Evolutionary conservation across 2,329 filamentous ascomycete species (phyloP), one percentile per base, ranked within the genome.

Genomic region (Esteya vermicola): DNA sequence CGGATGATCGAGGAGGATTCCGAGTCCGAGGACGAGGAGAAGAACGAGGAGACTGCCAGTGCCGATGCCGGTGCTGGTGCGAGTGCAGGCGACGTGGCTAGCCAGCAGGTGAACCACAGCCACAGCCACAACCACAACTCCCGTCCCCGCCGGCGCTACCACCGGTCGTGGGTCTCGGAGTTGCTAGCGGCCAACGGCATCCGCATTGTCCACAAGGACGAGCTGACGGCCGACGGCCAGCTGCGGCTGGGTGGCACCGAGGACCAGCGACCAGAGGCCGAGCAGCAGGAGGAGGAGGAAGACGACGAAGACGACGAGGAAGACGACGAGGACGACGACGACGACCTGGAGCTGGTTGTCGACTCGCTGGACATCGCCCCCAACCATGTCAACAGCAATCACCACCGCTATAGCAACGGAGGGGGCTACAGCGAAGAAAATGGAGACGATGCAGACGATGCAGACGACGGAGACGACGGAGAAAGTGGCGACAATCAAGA

Each of bases 221-320:
- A 31, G 36, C 36, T 32, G 20, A 32, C 28, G 20, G 27, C 36
- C 20, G 27, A 31, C n/a, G 28, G 36, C 12, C 35, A 31, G 20
- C 23, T 38, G 27, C 36, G 23, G 36, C n/a, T n/a, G n/a, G n/a
- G n/a, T n/a, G 26, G 27, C 19, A 18, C 14, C 20, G 27, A 38
- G 28, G 21, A 26, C 25, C 71, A 69, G n/a, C 70, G n/a, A n/a
- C n/a, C 72, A 38, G 73, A 75, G 37, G 74, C 81, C 51, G 75
- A 81, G 51, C 74, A 75, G 43, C 72, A 80, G 36, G 70, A 72
- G 22, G 70, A 75, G 47, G 56, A 52, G 41, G 63, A 65, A 48
- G 69, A 66, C 41, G 66, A 71, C 41, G 70, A 64, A 20, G 69
- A 72, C 47, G 48, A 54, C 13, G 50, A 47, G 35, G 50, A 51